These are phyloP conservation scores for Pseudocercospora musae DNA, from an alignment of 2,329 filamentous ascomycete species.

Conservation along the genomic window DNA sequence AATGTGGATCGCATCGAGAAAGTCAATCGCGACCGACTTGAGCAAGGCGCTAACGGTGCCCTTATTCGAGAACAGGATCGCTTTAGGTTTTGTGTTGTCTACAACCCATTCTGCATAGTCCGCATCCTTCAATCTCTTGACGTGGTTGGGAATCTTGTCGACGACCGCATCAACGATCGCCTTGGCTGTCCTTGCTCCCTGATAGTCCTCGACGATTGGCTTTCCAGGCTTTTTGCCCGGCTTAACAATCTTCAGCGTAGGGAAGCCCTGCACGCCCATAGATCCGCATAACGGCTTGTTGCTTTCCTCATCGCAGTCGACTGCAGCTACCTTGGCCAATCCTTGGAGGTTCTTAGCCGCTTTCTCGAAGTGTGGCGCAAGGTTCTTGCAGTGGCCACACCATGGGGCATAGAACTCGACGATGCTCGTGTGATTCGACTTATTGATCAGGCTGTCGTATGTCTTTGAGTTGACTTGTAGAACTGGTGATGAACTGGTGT, in stretches of 20 bases:
- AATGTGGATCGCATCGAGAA: conserved; percentile 72
- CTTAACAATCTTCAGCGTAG: conserved; percentile 88
- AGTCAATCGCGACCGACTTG: conserved; percentile 85
- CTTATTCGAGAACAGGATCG: conserved; percentile 90
- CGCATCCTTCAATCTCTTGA: conserved; percentile 76
- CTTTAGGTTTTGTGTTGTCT: conserved; percentile 70
- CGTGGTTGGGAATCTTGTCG: conserved; percentile 87
- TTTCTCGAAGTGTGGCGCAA: conserved; percentile 94
- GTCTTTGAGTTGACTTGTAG: conserved; percentile 74
- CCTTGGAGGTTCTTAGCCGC: conserved; percentile 85
- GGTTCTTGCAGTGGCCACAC: conserved; percentile 95
- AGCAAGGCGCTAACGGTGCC: conserved; percentile 79
- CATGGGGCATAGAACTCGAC: conserved; percentile 85
- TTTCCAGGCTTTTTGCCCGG: conserved; percentile 77
- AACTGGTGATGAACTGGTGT: conserved; percentile 82
- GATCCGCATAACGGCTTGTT: conserved; percentile 85
- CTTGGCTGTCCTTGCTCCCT: conserved; percentile 77
- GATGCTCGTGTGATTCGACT: conserved; percentile 74
- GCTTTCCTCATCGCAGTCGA: conserved; percentile 89
- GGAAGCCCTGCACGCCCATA: conserved; percentile 91
- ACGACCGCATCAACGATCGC: conserved; percentile 82
- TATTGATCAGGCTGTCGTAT: conserved; percentile 78
- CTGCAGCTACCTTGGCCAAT: conserved; percentile 86
- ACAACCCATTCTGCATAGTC: conserved; percentile 68
- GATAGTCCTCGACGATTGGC: conserved; percentile 85